These are phyloP conservation scores for Mycena floridula DNA, from an alignment of 768 basidiomycete species.

Conservation along the genomic window DNA sequence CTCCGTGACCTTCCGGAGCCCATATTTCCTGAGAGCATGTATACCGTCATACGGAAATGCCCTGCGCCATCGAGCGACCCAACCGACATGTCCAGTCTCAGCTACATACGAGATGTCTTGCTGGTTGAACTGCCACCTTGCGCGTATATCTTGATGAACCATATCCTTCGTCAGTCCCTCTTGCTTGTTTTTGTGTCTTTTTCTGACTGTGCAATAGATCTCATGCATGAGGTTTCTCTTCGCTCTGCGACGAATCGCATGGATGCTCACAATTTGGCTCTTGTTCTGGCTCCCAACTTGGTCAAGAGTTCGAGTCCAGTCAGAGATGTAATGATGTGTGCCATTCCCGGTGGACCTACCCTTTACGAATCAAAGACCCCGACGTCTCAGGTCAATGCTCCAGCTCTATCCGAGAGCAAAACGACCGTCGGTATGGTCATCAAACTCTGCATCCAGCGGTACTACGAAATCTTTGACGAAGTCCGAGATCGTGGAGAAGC, in stretches of 20 bases:
- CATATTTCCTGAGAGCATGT: slow-evolving; percentile 67
- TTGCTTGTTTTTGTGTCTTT: background rate
- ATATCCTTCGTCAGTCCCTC: slow-evolving; percentile 51
- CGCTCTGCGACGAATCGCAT: slow-evolving; percentile 65
- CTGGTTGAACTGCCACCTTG: slow-evolving; percentile 67
- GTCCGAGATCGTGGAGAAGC: slow-evolving; percentile 67
- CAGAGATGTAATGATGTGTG: slow-evolving; percentile 71
- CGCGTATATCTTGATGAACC: slow-evolving; percentile 66
- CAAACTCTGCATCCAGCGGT: slow-evolving; percentile 73
- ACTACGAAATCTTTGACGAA: slow-evolving; percentile 85
- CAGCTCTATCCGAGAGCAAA: slow-evolving; percentile 33
- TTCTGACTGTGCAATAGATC: slow-evolving; percentile 50
- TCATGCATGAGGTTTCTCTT: slow-evolving; percentile 74
- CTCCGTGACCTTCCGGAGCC: slow-evolving; percentile 75
- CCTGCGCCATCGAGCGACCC: slow-evolving; percentile 49
- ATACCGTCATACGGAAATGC: slow-evolving; percentile 61
- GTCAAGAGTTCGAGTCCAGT: slow-evolving; percentile 62
- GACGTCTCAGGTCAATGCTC: slow-evolving; percentile 13
- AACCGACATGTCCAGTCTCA: slow-evolving; percentile 49
- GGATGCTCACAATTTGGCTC: slow-evolving; percentile 78
- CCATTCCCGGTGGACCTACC: slow-evolving; percentile 45
- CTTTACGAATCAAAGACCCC: slow-evolving; percentile 19
- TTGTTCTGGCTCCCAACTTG: slow-evolving; percentile 78
- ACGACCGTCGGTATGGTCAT: slow-evolving; percentile 69
- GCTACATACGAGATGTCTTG: slow-evolving; percentile 64